Base-by-base conservation (phyloP, 257 asterid species). In the Coffea eugenioides region DNA sequence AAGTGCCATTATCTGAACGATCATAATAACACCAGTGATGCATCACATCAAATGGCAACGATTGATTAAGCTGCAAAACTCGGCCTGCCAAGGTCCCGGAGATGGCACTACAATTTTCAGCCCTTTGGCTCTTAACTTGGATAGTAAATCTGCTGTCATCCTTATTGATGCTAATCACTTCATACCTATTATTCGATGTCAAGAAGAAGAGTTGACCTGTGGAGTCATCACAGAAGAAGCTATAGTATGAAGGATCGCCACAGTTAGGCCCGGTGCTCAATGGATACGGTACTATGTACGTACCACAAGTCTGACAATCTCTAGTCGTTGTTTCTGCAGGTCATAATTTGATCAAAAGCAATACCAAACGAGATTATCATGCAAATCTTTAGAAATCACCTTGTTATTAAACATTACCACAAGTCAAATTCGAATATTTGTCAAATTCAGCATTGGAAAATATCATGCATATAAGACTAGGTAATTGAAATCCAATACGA, bases 231-330 rank as follows among this genome's bases (percentile, higher is more conserved):
- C 86, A 83, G 76, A 73, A 57, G 83, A 83, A 83, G 43, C 81
- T 61, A 75, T 41, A 21, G 72, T 83, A 83, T 49, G 56, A 6
- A 51, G 83, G 86, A 68, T 83, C 86, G 16, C 86, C 86, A 79
- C 83, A 83, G 71, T 75, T 13, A 69, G 65, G 75, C 66, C 71
- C 59, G 10, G n/a, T 83, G 81, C 83, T 83, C 69, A 83, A 67
- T 16, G 86, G 86, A 75, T 83, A 83, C 25, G 86, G 83, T 75
- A 83, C 41, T 41, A 6, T 6, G 23, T 46, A 69, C 31, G 13
- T 25, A 56, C 82, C 74, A 79, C 86, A 83, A 8, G 79, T 80
- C 74, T 48, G 23, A 73, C 86, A 83, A 20, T 83, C 64, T 43
- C 75, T 71, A 34, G 46, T 67, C 31, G 39, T 79, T 69, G 31